Evolutionary conservation across 441 rosid species (phyloP), one percentile per base, ranked within the genome.

Genomic region (Kokia cookei): DNA sequence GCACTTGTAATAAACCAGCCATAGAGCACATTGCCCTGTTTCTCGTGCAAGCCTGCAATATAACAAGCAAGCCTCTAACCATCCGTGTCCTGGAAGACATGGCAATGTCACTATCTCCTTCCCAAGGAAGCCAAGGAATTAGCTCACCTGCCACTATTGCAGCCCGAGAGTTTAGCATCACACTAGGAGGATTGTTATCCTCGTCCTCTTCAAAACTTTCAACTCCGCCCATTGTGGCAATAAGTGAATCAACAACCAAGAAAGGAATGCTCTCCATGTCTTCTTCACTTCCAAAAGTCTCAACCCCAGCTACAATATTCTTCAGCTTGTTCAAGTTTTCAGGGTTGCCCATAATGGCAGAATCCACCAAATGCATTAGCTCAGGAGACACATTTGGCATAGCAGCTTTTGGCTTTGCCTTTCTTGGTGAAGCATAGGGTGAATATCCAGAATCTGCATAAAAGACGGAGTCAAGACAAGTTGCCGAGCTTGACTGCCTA

Each of bases 211-310:
- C 99, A 79, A 93, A 93, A 83, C 99, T 91, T 88, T 96, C 99
- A 77, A 96, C 96, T 71, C 98, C 99, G 76, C 99, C 99, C 99
- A 96, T 96, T 60, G 99, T 96, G 74, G 97, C 98, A 84, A 96
- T 84, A 75, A 96, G 97, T 60, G 98, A 96, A 84, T 93, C 99
- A 73, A 93, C 91, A 81, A 96, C 94, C 86, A 87, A 83, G 82
- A 82, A 92, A 53, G 98, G 93, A 71, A 91, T 85, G 82, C 87
- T 77, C 84, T 93, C 97, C 37, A 89, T 69, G 76, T 93, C 96
- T 71, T 88, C 98, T 59, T 88, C 96, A 72, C 73, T 69, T 68
- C 84, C 97, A 86, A 89, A 92, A 78, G 73, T 90, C 82, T 96
- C 97, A 76, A 75, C 79, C 48, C 98, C 98, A 48, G 86, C 82